Base-by-base conservation (phyloP, 495 filamentous ascomycete genomes). In the Penicillium samsonianum region DNA sequence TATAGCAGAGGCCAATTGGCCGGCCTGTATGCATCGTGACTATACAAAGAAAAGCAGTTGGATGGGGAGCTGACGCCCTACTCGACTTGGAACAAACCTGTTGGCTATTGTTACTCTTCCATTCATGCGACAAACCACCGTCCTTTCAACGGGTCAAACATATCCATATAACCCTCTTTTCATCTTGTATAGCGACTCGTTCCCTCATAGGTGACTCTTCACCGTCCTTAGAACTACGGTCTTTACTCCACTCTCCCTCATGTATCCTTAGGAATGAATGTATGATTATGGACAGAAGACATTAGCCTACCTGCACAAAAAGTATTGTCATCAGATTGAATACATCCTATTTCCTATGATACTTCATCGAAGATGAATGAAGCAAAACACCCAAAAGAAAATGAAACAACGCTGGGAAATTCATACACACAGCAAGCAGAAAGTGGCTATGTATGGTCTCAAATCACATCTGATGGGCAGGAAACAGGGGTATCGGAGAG, bases 1-100 rank as follows among this genome's bases (percentile, higher is more conserved):
- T 35, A 69, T 10, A 19, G 54, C 17, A 64, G 73, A 35, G 65
- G 68, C 5, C 59, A 67, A 1, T 40, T 76, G 33, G 53, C 63
- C 8, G 67, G 67, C 17, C 35, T 74, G 1, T 76, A 74, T 65
- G 62, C 61, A 0, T 63, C 19, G 11, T 66, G 53, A 56, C 14
- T 38, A 38, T n/a, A 38, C 16, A 25, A 12, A 23, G 10, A 12
- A 26, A 14, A 41, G 4, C 2, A 5, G 19, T n/a, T 17, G 9
- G 40, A 19, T 16, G 3, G 43, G n/a, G 16, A 20, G 40, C 14
- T 44, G 9, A 25, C 19, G 26, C 14, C 37, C 25, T 35, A 16
- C 33, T 56, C 9, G 33, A 26, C 14, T 22, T 38, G 17, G 25
- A 33, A 23, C 5, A 33, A 5, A 42, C 37, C 23, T 42, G 33